phyloP scores from a whole-genome alignment of 768 basidiomycete species.

The Mycena albidolilacea region DNA sequence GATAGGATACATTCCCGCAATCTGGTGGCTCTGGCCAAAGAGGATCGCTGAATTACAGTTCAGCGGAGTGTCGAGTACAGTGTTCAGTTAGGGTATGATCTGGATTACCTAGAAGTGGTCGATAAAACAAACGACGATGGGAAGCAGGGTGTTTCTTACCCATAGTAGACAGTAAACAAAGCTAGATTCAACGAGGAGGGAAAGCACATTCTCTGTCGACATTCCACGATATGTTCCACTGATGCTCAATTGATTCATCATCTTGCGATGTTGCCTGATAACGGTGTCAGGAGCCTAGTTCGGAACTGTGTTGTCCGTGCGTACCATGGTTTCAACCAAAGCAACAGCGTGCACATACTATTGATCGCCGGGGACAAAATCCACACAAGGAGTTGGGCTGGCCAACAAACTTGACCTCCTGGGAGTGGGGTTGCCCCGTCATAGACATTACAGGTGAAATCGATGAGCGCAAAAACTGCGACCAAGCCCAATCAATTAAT shows the following conservation, averaged over 20 bases:
- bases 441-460: too few relatives aligned
- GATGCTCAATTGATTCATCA: conserved; percentile 8
- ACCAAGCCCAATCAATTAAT: too few relatives aligned
- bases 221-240: not conserved
- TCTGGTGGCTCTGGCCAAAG: conserved; percentile 26
- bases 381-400: too few relatives aligned
- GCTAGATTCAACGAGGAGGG: conserved; percentile 39
- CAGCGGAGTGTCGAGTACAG: too few relatives aligned
- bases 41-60: not conserved
- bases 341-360: too few relatives aligned
- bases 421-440: too few relatives aligned
- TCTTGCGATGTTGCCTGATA: conserved; percentile 24
- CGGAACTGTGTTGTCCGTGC: too few relatives aligned
- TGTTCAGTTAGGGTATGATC: conserved; percentile 13
- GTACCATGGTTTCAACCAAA: too few relatives aligned
- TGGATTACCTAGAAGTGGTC: conserved; percentile 15
- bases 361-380: too few relatives aligned
- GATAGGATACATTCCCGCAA: conserved; percentile 35
- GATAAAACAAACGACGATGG: not conserved
- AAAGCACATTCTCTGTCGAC: conserved; percentile 26
- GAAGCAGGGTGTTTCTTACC: conserved; percentile 14
- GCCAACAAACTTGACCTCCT: too few relatives aligned
- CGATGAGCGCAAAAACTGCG: too few relatives aligned
- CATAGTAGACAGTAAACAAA: conserved; percentile 39
- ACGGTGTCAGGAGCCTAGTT: too few relatives aligned